phyloP scores from a whole-genome alignment of 2,329 filamentous ascomycete species.

The Pestalotiopsis sp. region DNA sequence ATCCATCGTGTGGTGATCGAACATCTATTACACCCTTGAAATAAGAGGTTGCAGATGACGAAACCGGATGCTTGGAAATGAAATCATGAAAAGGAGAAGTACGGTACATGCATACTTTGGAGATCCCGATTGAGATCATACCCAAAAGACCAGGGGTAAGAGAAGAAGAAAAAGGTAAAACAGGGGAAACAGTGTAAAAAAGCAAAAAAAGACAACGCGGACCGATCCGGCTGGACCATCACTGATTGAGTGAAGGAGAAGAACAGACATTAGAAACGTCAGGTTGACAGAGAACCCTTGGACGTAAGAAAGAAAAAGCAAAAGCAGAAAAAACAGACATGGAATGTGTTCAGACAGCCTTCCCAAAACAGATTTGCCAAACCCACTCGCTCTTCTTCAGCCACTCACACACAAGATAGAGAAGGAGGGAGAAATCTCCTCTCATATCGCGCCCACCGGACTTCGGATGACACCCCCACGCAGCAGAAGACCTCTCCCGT shows the following conservation, averaged over 20 bases:
- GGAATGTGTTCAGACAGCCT: constrained; percentile 18
- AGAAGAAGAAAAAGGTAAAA: background rate
- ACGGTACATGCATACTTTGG: background rate
- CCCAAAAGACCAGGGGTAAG: background rate
- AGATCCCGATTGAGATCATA: background rate
- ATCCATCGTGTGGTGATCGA: background rate
- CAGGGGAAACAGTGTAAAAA: background rate
- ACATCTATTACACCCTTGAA: background rate
- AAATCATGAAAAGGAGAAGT: background rate
- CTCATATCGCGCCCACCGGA: background rate
- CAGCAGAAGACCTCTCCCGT: background rate
- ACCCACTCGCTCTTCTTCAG: background rate
- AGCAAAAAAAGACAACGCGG: constrained; percentile 4
- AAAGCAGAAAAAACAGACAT: constrained; percentile 18
- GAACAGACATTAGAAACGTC: constrained; percentile 7
- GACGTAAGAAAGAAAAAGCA: constrained; percentile 16
- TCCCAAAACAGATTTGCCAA: background rate
- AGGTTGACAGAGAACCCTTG: constrained; percentile 14
- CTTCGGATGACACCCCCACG: background rate
- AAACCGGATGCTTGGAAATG: background rate
- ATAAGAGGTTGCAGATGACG: background rate
- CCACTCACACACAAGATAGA: background rate
- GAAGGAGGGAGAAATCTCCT: background rate
- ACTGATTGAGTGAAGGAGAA: background rate
- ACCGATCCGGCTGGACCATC: constrained; percentile 3